A percentile compares a stretch with the other conserved stretches of the same genome.
Conservation (phyloP, 2,329 filamentous ascomycete genomes). For the Lecanoromycetidae sp. region DNA sequence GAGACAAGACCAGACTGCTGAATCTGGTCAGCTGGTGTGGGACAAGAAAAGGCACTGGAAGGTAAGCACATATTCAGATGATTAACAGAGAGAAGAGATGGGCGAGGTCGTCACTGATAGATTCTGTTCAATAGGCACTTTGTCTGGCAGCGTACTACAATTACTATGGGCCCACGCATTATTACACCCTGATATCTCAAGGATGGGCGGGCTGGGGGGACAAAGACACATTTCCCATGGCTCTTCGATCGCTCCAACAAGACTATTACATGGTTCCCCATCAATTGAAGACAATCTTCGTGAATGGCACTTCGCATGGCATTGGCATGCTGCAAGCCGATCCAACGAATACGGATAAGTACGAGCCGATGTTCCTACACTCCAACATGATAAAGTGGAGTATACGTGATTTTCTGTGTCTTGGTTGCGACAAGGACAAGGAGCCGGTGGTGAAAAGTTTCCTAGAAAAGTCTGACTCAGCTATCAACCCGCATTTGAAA, state of each 20-base stretch:
- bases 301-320: conserved; percentile 10
- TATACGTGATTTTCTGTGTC: conserved; percentile 12
- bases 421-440: conserved; percentile 6
- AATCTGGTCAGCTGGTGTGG: conserved; percentile 16
- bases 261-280: conserved; percentile 14
- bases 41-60: conserved; percentile 16
- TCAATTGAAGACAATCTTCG: conserved; percentile 11
- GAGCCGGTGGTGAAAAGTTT: conserved; percentile 5
- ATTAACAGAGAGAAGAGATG: too few species aligned
- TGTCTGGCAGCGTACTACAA: conserved; percentile 16
- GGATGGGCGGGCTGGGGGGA: conserved; percentile 16
- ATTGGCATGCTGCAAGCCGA: conserved; percentile 16
- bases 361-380: conserved; percentile 15
- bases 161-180: conserved; percentile 15
- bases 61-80: neutral
- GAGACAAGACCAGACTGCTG: conserved; percentile 8
- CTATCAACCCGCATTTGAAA: conserved; percentile 12
- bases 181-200: conserved; percentile 14
- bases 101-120: too few species aligned
- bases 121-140: conserved; percentile 17
- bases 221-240: conserved; percentile 15
- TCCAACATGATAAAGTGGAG: conserved; percentile 17
- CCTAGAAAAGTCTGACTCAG: conserved; percentile 9
- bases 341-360: conserved; percentile 7
- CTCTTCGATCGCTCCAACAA: conserved; percentile 10